Base-by-base conservation (phyloP, 768 basidiomycete species). In the Phlegmacium glaucopus region DNA sequence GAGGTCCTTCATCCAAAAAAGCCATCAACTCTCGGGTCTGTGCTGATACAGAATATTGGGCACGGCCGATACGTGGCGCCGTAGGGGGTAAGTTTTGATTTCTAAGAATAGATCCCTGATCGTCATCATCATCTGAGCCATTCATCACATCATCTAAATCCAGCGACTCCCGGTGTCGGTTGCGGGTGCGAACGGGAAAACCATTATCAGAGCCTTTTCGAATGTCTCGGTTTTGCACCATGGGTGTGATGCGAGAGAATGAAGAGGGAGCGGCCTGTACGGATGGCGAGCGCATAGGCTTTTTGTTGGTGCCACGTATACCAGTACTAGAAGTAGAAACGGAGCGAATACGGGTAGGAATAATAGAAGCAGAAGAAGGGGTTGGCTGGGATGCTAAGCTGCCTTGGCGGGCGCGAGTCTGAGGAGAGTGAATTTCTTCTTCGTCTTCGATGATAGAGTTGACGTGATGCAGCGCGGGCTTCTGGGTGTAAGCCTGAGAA, bases 91-190 rank as follows among this genome's bases (percentile, higher is more conserved):
- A 48, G 8, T 59, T 55, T 45, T 58, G 59, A 34, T 43, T 35
- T 34, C 53, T 52, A 9, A 59, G 39, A 12, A 52, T 36, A 3
- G 55, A 49, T 26, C 49, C 38, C 16, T 48, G 51, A 13, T 58
- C 58, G 29, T 71, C 71, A 16, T 87, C 86, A 17, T 80, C 80
- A 51, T 85, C 87, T 6, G 80, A 85, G 17, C 74, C 80, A 34
- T 72, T 79, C 83, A 88, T 82, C 17, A 89, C 61, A 48, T 87
- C 86, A 58, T 91, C 88, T 51, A 90, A 57, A 61, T 90, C 83
- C 50, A 89, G 53, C 2, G 85, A 86, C 59, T 88, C 89, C 29
- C 78, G 70, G 52, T 74, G 78, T 34, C 77, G 59, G 53, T 69
- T 77, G 28, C 80, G 76, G 6, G 74, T 81, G 15, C 78, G 74